Evolutionary conservation across 1,139 yeast genomes (phyloP).

Genomic region (Yamadazyma diospyri): DNA sequence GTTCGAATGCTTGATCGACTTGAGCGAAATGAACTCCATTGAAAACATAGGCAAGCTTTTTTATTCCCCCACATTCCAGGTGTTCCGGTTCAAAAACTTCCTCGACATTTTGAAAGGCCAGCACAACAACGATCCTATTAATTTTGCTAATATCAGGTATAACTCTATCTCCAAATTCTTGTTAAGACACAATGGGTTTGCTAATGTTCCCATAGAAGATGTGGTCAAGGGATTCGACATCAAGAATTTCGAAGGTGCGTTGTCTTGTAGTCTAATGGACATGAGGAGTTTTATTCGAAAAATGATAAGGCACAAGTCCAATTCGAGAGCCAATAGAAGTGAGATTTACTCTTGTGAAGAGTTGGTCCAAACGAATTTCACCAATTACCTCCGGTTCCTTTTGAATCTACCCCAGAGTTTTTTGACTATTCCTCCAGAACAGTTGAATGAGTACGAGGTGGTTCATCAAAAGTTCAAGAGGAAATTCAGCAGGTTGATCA

Average conservation of each 20-base stretch:
- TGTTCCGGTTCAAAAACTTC: constrained; percentile 33
- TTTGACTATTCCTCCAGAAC: constrained; percentile 11
- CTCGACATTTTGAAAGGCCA: constrained; percentile 31
- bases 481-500: constrained; percentile 25
- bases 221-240: constrained; percentile 18
- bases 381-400: constrained; percentile 37
- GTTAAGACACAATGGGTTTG: constrained; percentile 20
- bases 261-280: constrained; percentile 30
- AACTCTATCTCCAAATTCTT: constrained; percentile 37
- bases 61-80: constrained; percentile 29
- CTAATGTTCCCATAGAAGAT: constrained; percentile 10
- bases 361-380: constrained; percentile 35
- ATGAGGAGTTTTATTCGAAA: constrained; percentile 28
- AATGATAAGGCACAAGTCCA: constrained; percentile 17
- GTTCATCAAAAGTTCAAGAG: constrained; percentile 30
- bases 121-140: constrained; percentile 38
- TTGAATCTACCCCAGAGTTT: constrained; percentile 27
- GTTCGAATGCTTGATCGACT: constrained; percentile 23
- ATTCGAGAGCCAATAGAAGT: constrained; percentile 7
- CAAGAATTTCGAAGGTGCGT: constrained; percentile 28
- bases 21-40: constrained; percentile 24
- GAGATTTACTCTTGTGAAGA: constrained; percentile 31
- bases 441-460: constrained; percentile 20
- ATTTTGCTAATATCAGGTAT: constrained; percentile 37
- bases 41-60: constrained; percentile 21